Base-by-base conservation (phyloP, 2,329 filamentous ascomycete genomes). In the Paraphaeosphaeria sporulosa region DNA sequence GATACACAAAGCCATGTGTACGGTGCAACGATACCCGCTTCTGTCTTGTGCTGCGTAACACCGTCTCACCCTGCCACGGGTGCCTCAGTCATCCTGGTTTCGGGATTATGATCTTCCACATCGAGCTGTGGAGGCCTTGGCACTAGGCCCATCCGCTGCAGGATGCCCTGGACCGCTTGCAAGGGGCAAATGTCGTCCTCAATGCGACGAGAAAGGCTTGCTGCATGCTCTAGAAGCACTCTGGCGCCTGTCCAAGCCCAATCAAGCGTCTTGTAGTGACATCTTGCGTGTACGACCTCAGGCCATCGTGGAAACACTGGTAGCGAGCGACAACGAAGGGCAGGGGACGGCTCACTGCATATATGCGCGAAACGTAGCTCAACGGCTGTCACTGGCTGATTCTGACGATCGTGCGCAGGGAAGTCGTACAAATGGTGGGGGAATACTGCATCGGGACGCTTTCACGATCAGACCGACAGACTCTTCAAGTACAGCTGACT, bases 321-420 rank as follows among this genome's bases (percentile, higher is more conserved):
- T 60, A 62, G 50, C 62, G 46, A 59, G 42, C 56, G 44, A 38
- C 19, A 51, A 43, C 50, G 54, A 54, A 49, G 44, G 34, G 38
- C 34, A 55, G 53, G 49, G 56, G 38, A 34, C 23, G 30, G 34
- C 40, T 23, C 30, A 54, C 21, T 60, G 56, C 30, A 64, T 21
- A 56, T 55, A 55, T 57, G 40, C 55, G 50, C 27, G 52, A 48
- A 36, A 57, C 38, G 48, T 53, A 30, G 43, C 27, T 48, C 61
- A 66, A 63, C 59, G 64, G 61, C 57, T 64, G 64, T 62, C 59
- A 66, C n/a, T 62, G 57, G 63, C 64, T 63, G 58, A 56, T 13
- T 48, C 47, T 25, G 38, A 27, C 13, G 15, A 32, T 25, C 44
- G 44, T 49, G 46, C 17, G 46, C 50, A n/a, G 30, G 13, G 12